Evolutionary conservation across 2,329 filamentous ascomycete species (phyloP).

Genomic region (Davidsoniella neocaledoniae): DNA sequence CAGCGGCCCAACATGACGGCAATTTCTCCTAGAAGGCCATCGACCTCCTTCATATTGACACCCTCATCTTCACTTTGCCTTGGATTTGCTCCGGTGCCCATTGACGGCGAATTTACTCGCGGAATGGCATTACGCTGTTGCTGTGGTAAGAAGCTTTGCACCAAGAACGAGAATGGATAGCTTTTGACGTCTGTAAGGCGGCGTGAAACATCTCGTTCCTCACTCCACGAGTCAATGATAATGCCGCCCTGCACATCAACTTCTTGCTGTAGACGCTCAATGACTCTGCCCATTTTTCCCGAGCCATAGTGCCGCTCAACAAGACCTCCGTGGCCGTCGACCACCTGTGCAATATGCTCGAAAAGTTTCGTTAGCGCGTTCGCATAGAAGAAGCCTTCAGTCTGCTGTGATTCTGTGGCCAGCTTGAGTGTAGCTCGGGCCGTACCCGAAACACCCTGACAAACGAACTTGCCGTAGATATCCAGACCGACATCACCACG

Average conservation of each 20-base stretch:
- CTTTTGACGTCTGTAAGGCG: conserved; percentile 91
- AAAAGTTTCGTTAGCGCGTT: conserved; percentile 83
- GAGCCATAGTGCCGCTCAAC: conserved; percentile 88
- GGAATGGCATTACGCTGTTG: conserved; percentile 49
- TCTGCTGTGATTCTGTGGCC: conserved; percentile 28
- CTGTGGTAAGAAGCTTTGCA: conserved; percentile 74
- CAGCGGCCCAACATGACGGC: conserved; percentile 84
- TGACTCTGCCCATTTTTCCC: conserved; percentile 87
- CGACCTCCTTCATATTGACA: conserved; percentile 93
- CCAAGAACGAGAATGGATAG: conserved; percentile 92
- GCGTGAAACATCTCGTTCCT: conserved; percentile 70
- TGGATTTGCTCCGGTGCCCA: conserved; percentile 29
- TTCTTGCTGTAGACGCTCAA: conserved; percentile 82
- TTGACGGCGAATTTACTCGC: conserved; percentile 60
- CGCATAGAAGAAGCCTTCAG: conserved; percentile 68
- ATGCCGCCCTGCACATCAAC: conserved; percentile 94
- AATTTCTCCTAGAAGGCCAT: conserved; percentile 72
- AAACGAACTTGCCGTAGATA: conserved; percentile 91
- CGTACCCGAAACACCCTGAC: conserved; percentile 74
- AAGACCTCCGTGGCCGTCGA: conserved; percentile 76
- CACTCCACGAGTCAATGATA: conserved; percentile 85
- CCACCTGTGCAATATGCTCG: conserved; percentile 92
- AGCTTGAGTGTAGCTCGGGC: conserved; percentile 69
- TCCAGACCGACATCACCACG: conserved; percentile 78
- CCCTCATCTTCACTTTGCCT: conserved; percentile 71